Conservation (phyloP, 352 stramenopile genomes). For the Globisporangium megalacanthum region DNA sequence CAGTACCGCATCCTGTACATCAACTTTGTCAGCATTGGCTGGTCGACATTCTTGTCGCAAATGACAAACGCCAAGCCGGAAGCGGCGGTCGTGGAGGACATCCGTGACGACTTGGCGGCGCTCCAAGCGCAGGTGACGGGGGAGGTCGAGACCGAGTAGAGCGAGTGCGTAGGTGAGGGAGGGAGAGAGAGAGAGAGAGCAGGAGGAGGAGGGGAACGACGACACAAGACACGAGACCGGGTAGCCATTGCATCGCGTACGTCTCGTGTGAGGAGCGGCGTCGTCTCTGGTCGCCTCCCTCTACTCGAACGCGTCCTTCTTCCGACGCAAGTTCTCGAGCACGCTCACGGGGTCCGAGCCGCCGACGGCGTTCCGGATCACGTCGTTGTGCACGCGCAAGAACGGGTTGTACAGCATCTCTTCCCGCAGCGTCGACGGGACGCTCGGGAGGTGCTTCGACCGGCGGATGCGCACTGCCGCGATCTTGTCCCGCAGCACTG, state of each 20-base stretch:
- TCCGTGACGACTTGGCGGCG: slow-evolving; percentile 1
- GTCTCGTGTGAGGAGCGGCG: no score
- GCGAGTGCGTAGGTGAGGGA: not conserved
- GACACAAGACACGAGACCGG: not conserved
- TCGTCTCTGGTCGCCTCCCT: not conserved
- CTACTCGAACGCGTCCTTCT: slow-evolving; percentile 75
- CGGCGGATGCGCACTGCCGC: slow-evolving; percentile 68
- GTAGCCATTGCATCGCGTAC: no score
- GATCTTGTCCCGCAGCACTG: slow-evolving; percentile 80
- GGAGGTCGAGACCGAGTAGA: slow-evolving; percentile 1
- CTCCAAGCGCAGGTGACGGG: not conserved
- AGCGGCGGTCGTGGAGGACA: not conserved
- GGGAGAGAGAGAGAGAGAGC: not conserved
- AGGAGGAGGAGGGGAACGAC: not conserved
- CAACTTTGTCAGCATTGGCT: slow-evolving; percentile 45
- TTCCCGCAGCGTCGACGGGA: slow-evolving; percentile 86
- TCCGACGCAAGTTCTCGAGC: slow-evolving; percentile 68
- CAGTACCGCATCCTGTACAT: slow-evolving; percentile 49
- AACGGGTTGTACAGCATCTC: slow-evolving; percentile 89
- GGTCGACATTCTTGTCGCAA: slow-evolving; percentile 42
- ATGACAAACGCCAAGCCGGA: slow-evolving; percentile 28
- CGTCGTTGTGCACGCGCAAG: slow-evolving; percentile 76
- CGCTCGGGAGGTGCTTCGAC: slow-evolving; percentile 85
- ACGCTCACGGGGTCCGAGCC: slow-evolving; percentile 74
- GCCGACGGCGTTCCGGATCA: slow-evolving; percentile 76